Percentiles rank a stretch among this genome's conserved stretches.
These are phyloP conservation scores for Colletotrichum somersetense DNA, from an alignment of 2,329 filamentous ascomycete genomes.

Conservation along the genomic window DNA sequence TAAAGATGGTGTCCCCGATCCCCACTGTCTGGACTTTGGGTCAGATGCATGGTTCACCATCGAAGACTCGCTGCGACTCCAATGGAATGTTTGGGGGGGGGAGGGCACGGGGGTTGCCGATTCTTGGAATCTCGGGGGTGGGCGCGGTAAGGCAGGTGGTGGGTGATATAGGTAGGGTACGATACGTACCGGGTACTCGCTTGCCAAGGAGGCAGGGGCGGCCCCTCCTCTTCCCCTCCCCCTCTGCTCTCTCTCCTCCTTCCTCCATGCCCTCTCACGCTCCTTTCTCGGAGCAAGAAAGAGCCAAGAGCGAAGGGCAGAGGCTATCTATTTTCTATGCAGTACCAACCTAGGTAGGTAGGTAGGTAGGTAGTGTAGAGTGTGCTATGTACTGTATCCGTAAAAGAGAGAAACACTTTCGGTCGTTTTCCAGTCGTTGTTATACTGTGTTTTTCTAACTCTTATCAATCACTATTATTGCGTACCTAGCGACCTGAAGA, in stretches of 20 bases:
- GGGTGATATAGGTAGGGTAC: no score
- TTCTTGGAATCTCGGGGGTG: slow-evolving; percentile 18
- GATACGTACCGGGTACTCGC: not conserved
- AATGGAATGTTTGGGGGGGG: not conserved
- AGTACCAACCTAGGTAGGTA: no score
- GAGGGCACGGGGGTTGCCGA: slow-evolving; percentile 9
- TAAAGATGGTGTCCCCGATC: slow-evolving; percentile 41
- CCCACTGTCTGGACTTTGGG: slow-evolving; percentile 40
- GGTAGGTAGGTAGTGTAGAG: no score
- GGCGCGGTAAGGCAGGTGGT: not conserved
- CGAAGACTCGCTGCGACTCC: slow-evolving; percentile 5
- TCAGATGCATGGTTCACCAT: slow-evolving; percentile 24
- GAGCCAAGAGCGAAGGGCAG: not conserved
- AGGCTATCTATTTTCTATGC: no score
- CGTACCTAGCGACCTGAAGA: no score
- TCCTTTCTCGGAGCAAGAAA: not conserved
- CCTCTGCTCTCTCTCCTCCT: not conserved
- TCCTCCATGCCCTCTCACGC: not conserved
- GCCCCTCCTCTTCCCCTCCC: not conserved
- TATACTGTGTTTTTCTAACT: no score
- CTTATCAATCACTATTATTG: no score
- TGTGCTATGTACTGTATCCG: no score
- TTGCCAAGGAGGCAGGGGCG: slow-evolving; percentile 8
- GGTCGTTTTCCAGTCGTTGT: not conserved
- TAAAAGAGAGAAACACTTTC: not conserved